These are phyloP conservation scores for Leishmania lainsoni DNA, from an alignment of 208 protist genomes.

Conservation along the genomic window DNA sequence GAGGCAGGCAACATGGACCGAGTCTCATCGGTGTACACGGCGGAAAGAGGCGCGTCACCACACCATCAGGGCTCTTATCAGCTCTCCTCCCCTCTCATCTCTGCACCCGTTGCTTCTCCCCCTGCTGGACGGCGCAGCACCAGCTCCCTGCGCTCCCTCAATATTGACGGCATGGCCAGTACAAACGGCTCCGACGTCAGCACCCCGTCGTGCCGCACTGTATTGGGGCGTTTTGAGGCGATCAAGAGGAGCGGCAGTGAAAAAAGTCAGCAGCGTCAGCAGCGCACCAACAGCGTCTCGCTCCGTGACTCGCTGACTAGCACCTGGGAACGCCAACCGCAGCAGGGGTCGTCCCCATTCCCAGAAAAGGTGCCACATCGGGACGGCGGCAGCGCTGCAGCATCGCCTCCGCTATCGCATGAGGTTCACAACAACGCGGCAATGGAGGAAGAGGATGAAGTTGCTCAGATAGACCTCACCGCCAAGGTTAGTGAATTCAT, in stretches of 20 bases:
- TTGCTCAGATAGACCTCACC: background rate
- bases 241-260: constrained; percentile 14
- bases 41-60: background rate
- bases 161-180: constrained; percentile 11
- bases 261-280: background rate
- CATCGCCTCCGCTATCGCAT: background rate
- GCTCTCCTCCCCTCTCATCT: background rate
- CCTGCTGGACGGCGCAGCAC: constrained; percentile 3
- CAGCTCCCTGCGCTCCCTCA: constrained; percentile 11
- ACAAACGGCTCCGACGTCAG: constrained; percentile 3
- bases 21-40: background rate
- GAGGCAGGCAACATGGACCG: background rate
- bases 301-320: background rate
- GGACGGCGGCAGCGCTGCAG: background rate
- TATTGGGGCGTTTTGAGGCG: constrained; percentile 43
- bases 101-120: background rate
- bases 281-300: background rate
- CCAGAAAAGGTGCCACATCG: background rate
- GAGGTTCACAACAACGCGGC: background rate
- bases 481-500: background rate
- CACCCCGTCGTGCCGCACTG: constrained; percentile 40
- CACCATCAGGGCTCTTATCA: background rate
- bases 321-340: background rate
- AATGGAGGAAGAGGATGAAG: background rate
- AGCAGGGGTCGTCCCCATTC: background rate